A percentile compares a stretch with the other conserved stretches of the same genome.
Evolutionary conservation across 2,329 filamentous ascomycete genomes (phyloP).

Genomic region (Aspergillus pseudonomiae): DNA sequence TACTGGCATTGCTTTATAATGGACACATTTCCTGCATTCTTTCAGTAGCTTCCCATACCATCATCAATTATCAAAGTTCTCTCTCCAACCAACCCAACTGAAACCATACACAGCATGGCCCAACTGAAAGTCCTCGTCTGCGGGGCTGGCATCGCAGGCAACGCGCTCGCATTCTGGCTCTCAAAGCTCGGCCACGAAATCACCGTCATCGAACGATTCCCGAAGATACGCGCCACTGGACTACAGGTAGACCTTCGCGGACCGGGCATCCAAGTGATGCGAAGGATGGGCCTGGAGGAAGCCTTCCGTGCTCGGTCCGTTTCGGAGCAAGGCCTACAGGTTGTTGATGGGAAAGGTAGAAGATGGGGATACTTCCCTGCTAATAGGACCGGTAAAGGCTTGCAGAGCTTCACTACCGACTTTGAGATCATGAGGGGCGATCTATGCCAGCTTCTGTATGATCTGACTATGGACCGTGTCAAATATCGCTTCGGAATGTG

Average conservation of each 20-base stretch:
- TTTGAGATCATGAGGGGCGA: conserved; percentile 61
- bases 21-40: not conserved
- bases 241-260: conserved; percentile 59
- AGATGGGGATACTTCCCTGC: conserved; percentile 46
- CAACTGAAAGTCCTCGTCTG: conserved; percentile 53
- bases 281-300: conserved; percentile 56
- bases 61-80: too few relatives aligned
- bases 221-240: conserved; percentile 51
- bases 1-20: not conserved
- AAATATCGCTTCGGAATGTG: conserved; percentile 39
- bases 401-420: conserved; percentile 50
- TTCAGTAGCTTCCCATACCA: not conserved
- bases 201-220: conserved; percentile 48
- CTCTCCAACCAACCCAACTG: too few relatives aligned
- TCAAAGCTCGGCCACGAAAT: conserved; percentile 43
- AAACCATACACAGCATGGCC: conserved; percentile 9
- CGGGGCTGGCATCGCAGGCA: conserved; percentile 45
- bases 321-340: conserved; percentile 51
- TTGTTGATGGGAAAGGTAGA: conserved; percentile 49
- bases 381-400: conserved; percentile 40
- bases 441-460: conserved; percentile 50
- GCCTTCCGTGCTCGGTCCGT: conserved; percentile 43
- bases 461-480: conserved; percentile 24
- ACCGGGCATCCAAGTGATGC: conserved; percentile 55
- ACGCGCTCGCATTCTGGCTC: conserved; percentile 55